phyloP scores from a whole-genome alignment of 2,329 filamentous ascomycete genomes.

The Aspergillus oerlinghausenensis region DNA sequence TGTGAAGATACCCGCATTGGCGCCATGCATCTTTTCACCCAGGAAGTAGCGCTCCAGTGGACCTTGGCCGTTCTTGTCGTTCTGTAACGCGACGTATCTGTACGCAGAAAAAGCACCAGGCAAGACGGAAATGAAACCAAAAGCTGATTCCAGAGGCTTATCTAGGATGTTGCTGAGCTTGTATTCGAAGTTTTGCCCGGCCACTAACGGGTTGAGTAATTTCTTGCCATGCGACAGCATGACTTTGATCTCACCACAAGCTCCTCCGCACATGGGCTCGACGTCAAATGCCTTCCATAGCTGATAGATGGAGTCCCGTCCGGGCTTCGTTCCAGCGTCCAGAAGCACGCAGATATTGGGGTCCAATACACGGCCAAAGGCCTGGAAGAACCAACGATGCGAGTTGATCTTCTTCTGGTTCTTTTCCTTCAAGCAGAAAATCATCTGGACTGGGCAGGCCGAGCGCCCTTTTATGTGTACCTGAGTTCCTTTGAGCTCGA shows the following conservation, averaged over 20 bases:
- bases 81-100: conserved; percentile 87
- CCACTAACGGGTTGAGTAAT: conserved; percentile 86
- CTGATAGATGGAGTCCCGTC: conserved; percentile 91
- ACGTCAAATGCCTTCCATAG: conserved; percentile 98
- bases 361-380: conserved; percentile 85
- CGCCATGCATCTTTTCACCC: conserved; percentile 91
- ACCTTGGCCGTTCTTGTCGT: conserved; percentile 90
- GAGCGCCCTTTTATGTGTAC: conserved; percentile 78
- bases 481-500: conserved; percentile 85
- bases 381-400: conserved; percentile 98
- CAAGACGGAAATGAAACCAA: conserved; percentile 95
- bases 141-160: conserved; percentile 93
- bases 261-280: conserved; percentile 94
- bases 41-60: conserved; percentile 96
- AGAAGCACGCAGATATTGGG: conserved; percentile 96
- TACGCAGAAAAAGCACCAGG: conserved; percentile 99
- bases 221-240: conserved; percentile 87
- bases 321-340: conserved; percentile 92
- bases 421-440: conserved; percentile 98
- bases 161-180: conserved; percentile 99
- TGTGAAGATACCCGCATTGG: conserved; percentile 91
- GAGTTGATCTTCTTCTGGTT: conserved; percentile 99
- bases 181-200: conserved; percentile 98
- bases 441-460: conserved; percentile 85
- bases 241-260: conserved; percentile 98